Evolutionary conservation across 176 grass and related monocot genomes (phyloP), one percentile per base, ranked within the genome.

Genomic region (Tillandsia leiboldiana): DNA sequence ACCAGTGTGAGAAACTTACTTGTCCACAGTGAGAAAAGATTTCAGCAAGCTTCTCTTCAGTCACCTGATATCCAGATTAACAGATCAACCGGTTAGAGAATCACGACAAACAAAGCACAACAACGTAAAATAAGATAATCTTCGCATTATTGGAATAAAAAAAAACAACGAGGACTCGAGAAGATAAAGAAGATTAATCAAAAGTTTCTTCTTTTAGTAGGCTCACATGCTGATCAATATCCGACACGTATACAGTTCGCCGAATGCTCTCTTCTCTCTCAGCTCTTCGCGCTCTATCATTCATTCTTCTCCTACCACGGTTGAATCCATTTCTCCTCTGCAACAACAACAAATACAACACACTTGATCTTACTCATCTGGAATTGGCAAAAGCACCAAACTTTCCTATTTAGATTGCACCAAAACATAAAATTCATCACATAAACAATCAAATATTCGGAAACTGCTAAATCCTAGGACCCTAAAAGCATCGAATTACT

Each of bases 11-110:
- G 5, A 79, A 75, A 81, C 72, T 83, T 82, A 92, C 93, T 80
- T 90, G 93, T 52, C 93, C 93, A 48, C 89, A 96, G 22, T 64
- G 90, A 75, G 89, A 82, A 28, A 96, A 96, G 48, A 96, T 81
- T 79, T 92, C 93, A 8, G 93, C 93, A 51, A 96, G 89, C 79
- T 87, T 96, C 48, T 96, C 86, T 85, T 96, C 93, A 69, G 93
- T 96, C 72, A 96, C 93, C 93, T 96, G 65, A 48, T 48, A 49
- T 70, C 18, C 48, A 70, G n/a, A 64, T 58, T 71, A 49, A 78
- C 68, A 61, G 63, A 73, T 84, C 66, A 77, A 14, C 68, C 17
- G 14, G 47, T 71, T 77, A 64, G 42, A 80, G 15, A 4, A n/a
- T 42, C 54, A 1, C n/a, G 20, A 59, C 12, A 6, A 59, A 8